phyloP scores from a whole-genome alignment of 1,284 basidiomycete genomes.

The Naganishia sp. region DNA sequence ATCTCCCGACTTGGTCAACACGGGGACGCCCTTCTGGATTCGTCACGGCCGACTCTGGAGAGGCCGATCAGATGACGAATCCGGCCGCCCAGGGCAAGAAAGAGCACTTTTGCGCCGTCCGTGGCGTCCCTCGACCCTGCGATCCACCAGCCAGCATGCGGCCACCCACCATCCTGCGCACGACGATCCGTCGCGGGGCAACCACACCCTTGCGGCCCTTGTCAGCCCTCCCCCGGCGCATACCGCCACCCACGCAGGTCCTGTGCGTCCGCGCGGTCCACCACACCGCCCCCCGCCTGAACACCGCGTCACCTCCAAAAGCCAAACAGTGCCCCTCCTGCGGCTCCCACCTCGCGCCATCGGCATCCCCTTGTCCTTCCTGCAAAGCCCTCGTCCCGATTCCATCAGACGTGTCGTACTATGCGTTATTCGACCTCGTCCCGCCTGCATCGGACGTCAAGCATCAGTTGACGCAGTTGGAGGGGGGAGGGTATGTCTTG shows the following conservation, averaged over 20 bases:
- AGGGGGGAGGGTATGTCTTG: constrained; percentile 45
- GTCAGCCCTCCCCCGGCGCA: neutral
- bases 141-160: too few species aligned
- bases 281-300: neutral
- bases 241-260: neutral
- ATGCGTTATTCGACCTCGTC: constrained; percentile 46
- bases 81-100: neutral
- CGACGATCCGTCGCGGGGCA: neutral
- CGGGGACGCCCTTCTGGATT: neutral
- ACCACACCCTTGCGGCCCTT: neutral
- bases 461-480: constrained; percentile 40
- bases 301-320: neutral
- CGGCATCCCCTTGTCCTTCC: constrained; percentile 47
- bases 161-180: neutral
- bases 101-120: too few species aligned
- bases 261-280: neutral
- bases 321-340: constrained; percentile 34
- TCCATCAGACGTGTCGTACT: constrained; percentile 44
- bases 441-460: constrained; percentile 34
- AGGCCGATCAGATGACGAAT: constrained; percentile 14
- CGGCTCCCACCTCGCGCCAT: constrained; percentile 37
- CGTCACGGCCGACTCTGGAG: constrained; percentile 5
- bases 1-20: neutral
- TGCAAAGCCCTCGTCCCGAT: constrained; percentile 46
- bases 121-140: neutral